Conservation (phyloP, 129 eudicot species). For the Pittosporum tobira region DNA sequence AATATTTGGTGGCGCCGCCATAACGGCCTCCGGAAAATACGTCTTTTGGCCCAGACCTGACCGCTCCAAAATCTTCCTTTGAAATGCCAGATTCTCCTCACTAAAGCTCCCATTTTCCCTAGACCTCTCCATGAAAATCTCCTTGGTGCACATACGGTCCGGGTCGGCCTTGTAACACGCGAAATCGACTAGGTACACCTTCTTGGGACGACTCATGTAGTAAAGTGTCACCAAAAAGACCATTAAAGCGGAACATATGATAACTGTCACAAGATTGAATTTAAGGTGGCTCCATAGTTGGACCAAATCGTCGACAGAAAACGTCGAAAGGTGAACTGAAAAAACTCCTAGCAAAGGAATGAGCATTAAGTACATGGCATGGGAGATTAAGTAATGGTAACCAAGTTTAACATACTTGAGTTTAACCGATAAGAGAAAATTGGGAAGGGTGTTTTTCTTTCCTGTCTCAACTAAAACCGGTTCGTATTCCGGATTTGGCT, state of each 20-base stretch:
- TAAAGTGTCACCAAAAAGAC: constrained; percentile 32
- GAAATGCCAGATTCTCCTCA: constrained; percentile 31
- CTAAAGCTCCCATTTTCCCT: constrained; percentile 8
- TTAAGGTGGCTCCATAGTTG: constrained; percentile 26
- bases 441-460: constrained; percentile 16
- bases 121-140: constrained; percentile 18
- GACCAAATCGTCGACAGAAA: constrained; percentile 19
- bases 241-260: constrained; percentile 15
- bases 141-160: constrained; percentile 7
- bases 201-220: constrained; percentile 36
- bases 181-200: constrained; percentile 32
- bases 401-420: constrained; percentile 54
- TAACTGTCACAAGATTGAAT: constrained; percentile 19
- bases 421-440: constrained; percentile 32
- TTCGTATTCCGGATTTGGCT: constrained; percentile 5
- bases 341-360: constrained; percentile 21
- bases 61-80: constrained; percentile 20
- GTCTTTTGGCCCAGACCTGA: constrained; percentile 26
- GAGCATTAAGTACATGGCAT: constrained; percentile 33
- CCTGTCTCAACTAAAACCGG: neutral
- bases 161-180: constrained; percentile 33
- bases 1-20: constrained; percentile 5
- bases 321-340: constrained; percentile 20
- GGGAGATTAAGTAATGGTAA: constrained; percentile 43
- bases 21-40: constrained; percentile 21